A percentile compares a stretch with the other conserved stretches of the same genome.
These are phyloP conservation scores for Alternaria sp. DNA, from an alignment of 2,329 filamentous ascomycete genomes.

Conservation along the genomic window DNA sequence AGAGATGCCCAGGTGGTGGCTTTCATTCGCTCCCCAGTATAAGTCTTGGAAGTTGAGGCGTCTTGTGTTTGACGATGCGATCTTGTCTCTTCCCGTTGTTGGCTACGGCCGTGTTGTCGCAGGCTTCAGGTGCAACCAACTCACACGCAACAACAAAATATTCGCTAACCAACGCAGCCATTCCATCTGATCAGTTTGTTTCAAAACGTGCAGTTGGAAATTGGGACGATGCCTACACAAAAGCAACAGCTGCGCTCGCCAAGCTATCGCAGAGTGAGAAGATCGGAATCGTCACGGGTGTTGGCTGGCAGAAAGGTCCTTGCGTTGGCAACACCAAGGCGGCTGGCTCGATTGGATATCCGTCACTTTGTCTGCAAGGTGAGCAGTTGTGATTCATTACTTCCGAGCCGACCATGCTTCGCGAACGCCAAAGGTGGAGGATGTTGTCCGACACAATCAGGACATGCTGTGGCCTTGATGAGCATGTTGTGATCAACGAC, in stretches of 20 bases:
- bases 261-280: slow-evolving; percentile 53
- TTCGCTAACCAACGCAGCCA: slow-evolving; percentile 24
- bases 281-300: slow-evolving; percentile 50
- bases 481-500: neutral
- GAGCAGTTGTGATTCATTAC: slow-evolving; percentile 21
- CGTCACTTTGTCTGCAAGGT: slow-evolving; percentile 52
- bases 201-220: slow-evolving; percentile 37
- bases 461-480: slow-evolving; percentile 1
- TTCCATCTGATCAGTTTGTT: slow-evolving; percentile 25
- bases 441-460: neutral
- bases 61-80: slow-evolving; percentile 32
- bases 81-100: slow-evolving; percentile 33
- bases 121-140: slow-evolving; percentile 28
- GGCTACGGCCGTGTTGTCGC: slow-evolving; percentile 31
- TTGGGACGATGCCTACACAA: slow-evolving; percentile 52
- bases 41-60: neutral
- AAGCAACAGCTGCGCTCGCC: slow-evolving; percentile 51
- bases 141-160: neutral
- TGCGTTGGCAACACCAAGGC: slow-evolving; percentile 50
- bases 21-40: neutral
- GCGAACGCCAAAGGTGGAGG: neutral
- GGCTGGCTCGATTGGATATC: slow-evolving; percentile 46
- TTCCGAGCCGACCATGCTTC: neutral
- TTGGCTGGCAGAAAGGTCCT: slow-evolving; percentile 44
- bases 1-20: slow-evolving; percentile 8